Base-by-base conservation (phyloP, 1,139 yeast species). In the Saccharomyces hybrid region DNA sequence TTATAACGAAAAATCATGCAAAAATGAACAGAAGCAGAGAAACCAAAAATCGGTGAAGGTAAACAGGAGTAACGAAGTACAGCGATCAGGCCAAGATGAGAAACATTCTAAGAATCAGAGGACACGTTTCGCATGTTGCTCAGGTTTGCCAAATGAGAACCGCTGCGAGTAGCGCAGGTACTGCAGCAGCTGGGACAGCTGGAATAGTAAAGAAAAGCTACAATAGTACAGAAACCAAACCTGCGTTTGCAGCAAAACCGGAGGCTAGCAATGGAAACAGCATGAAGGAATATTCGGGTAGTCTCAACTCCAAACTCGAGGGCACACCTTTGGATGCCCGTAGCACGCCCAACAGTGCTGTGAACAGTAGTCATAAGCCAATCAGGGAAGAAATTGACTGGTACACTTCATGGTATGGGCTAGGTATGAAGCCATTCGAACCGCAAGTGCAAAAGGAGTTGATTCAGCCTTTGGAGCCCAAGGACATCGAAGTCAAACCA, bases 401-500 rank as follows among this genome's bases (percentile, higher is more conserved):
- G 95, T 78, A 88, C 4, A 83, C 79, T 47, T 85, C 95, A 1
- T 88, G 83, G 72, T 84, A 80, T 64, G 99, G 99, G 0, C 74
- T 93, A 31, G 97, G 96, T 1, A 75, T 82, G 1, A 80, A 78
- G 29, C 86, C 96, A 0, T 93, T 93, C 64, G 72, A 84, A 2
- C 75, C 73, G 14, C 82, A 82, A 52, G 77, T 83, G 0, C 83
- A 82, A 53, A 80, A 80, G 29, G 75, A 81, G 7, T 73, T 93
- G 16, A 69, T 83, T 51, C 80, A 85, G 1, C 81, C 85, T 0
- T 67, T 93, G 21, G 78, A 77, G 1, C 77, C 80, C 4, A 78
- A 77, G 31, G 98, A 93, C 62, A 83, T 93, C 53, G 99, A 93
- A 69, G 86, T 93, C 61, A 93, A 93, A 59, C 98, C 99, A 0